phyloP scores from a whole-genome alignment of 2,329 filamentous ascomycete genomes.

The Talaromyces atroroseus region DNA sequence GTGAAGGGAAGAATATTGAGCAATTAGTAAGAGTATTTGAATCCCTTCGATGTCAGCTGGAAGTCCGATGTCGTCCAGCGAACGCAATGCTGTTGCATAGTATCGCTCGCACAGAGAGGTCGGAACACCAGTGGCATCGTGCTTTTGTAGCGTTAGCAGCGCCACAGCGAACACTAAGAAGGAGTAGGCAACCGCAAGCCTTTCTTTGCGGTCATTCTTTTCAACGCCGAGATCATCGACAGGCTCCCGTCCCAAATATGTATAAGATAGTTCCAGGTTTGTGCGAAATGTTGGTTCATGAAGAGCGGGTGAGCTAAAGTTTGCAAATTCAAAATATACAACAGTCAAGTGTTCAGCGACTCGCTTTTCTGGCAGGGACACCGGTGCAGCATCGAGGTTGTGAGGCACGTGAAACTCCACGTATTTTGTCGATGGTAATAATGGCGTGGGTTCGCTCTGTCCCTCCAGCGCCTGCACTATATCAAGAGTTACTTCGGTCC shows the following conservation, averaged over 20 bases:
- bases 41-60: not conserved
- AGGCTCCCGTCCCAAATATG: not conserved
- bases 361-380: not conserved
- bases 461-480: not conserved
- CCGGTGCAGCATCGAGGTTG: not conserved
- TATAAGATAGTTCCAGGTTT: not conserved
- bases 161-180: not conserved
- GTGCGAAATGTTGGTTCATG: not conserved
- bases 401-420: not conserved
- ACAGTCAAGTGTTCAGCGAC: not conserved
- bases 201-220: not conserved
- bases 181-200: not conserved
- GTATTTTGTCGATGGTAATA: not conserved
- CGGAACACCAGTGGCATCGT: constrained; percentile 1
- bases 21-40: not conserved
- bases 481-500: not conserved
- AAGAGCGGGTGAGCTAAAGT: not conserved
- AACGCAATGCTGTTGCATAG: not conserved
- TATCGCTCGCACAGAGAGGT: not conserved
- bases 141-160: not conserved
- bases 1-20: not conserved
- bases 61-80: not conserved
- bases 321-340: not conserved
- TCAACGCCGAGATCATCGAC: not conserved
- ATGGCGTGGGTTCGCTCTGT: not conserved